phyloP scores from a whole-genome alignment of 768 basidiomycete genomes.

The Trametes cinnabarina region DNA sequence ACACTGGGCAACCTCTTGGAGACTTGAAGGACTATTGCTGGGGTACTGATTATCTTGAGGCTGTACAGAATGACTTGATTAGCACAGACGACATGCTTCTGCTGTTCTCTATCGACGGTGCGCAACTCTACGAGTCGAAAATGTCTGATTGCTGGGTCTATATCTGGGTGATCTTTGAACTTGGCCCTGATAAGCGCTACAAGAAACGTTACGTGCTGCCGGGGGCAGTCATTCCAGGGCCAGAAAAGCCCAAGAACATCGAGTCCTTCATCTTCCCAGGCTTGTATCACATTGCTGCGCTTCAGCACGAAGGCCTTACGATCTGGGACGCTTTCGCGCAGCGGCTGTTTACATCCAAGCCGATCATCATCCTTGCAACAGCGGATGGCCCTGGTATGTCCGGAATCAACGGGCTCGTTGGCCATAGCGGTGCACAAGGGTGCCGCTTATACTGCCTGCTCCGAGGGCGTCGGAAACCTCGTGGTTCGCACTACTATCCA shows the following conservation, averaged over 20 bases:
- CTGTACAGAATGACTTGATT: slow-evolving; percentile 15
- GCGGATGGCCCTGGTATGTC: slow-evolving; percentile 16
- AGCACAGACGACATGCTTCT: slow-evolving; percentile 29
- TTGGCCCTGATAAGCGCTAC: slow-evolving; percentile 27
- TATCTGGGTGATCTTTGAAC: slow-evolving; percentile 30
- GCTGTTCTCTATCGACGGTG: slow-evolving; percentile 29
- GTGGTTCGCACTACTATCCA: slow-evolving; percentile 34
- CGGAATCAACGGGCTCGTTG: slow-evolving; percentile 34
- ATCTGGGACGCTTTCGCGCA: slow-evolving; percentile 29
- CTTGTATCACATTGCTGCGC: slow-evolving; percentile 29
- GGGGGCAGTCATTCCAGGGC: slow-evolving; percentile 31
- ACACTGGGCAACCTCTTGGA: slow-evolving; percentile 29
- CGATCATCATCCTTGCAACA: background rate
- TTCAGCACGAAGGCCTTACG: slow-evolving; percentile 27
- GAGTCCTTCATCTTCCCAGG: slow-evolving; percentile 34
- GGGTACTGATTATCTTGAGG: slow-evolving; percentile 28
- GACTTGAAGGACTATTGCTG: slow-evolving; percentile 32
- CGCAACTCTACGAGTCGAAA: slow-evolving; percentile 32
- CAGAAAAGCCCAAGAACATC: slow-evolving; percentile 30
- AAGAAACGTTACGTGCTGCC: slow-evolving; percentile 30
- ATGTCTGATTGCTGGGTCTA: slow-evolving; percentile 36
- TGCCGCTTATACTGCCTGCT: slow-evolving; percentile 37
- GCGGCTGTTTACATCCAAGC: no score
- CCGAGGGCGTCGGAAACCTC: slow-evolving; percentile 30
- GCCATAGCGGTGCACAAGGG: slow-evolving; percentile 34